phyloP scores from a whole-genome alignment of 805 yeast species.

The Blastobotrys chiropterorum region DNA sequence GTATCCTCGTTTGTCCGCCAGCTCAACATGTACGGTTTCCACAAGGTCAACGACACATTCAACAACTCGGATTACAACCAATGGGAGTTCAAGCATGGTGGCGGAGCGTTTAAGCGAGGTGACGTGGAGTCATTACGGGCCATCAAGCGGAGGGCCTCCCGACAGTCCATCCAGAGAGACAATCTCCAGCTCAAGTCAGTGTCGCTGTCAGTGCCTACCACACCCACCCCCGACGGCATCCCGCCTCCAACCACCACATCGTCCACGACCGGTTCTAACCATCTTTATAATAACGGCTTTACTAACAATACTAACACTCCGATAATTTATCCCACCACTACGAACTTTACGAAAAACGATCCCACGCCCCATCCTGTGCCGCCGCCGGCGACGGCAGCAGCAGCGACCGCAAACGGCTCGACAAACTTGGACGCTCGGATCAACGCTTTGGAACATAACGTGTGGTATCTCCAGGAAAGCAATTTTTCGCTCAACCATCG shows the following conservation, averaged over 20 bases:
- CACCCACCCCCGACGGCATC: conserved; percentile 14
- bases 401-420: neutral
- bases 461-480: conserved; percentile 14
- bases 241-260: conserved; percentile 8
- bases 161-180: conserved; percentile 28
- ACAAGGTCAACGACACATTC: conserved; percentile 46
- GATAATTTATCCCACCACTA: conserved; percentile 3
- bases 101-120: conserved; percentile 73
- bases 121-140: conserved; percentile 64
- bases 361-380: neutral
- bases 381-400: neutral
- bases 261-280: conserved; percentile 3
- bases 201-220: conserved; percentile 23
- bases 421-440: conserved; percentile 7
- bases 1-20: conserved; percentile 91
- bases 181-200: conserved; percentile 21
- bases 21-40: conserved; percentile 94
- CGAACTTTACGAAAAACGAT: conserved; percentile 3
- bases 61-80: conserved; percentile 18
- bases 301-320: conserved; percentile 7
- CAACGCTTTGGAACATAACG: conserved; percentile 12
- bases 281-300: conserved; percentile 6
- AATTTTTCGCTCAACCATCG: conserved; percentile 9
- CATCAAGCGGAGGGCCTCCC: conserved; percentile 72
- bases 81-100: conserved; percentile 90